These are phyloP conservation scores for Saccharomyces mikatae DNA, from an alignment of 805 yeast species.

Conservation along the genomic window DNA sequence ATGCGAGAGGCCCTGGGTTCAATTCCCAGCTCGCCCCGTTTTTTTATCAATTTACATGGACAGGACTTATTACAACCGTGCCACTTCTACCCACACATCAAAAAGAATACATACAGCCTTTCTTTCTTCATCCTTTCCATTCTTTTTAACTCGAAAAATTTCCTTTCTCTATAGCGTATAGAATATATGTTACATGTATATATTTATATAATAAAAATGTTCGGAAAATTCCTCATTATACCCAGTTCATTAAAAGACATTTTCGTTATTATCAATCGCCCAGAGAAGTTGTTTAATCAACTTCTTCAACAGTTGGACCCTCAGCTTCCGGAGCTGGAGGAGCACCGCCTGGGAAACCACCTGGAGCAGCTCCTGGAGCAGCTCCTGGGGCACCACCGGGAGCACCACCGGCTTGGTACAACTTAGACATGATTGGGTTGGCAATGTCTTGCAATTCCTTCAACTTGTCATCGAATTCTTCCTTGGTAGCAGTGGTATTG, in stretches of 20 bases:
- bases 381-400: constrained; percentile 65
- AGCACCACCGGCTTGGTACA: constrained; percentile 84
- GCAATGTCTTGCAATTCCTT: constrained; percentile 91
- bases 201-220: neutral
- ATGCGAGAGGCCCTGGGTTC: constrained; percentile 60
- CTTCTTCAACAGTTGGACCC: constrained; percentile 77
- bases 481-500: constrained; percentile 81
- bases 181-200: neutral
- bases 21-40: constrained; percentile 44
- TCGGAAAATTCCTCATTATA: neutral
- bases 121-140: no score
- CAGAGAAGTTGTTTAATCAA: constrained; percentile 41
- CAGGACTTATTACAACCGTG: no score
- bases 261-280: neutral
- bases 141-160: neutral
- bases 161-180: neutral
- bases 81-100: neutral
- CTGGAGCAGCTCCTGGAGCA: constrained; percentile 48
- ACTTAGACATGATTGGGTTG: constrained; percentile 90
- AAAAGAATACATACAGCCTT: no score
- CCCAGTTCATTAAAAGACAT: neutral
- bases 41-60: neutral
- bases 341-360: constrained; percentile 46
- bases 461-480: constrained; percentile 83
- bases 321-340: constrained; percentile 54